phyloP scores from a whole-genome alignment of 345 rosid species.

The Gossypium thurberi region DNA sequence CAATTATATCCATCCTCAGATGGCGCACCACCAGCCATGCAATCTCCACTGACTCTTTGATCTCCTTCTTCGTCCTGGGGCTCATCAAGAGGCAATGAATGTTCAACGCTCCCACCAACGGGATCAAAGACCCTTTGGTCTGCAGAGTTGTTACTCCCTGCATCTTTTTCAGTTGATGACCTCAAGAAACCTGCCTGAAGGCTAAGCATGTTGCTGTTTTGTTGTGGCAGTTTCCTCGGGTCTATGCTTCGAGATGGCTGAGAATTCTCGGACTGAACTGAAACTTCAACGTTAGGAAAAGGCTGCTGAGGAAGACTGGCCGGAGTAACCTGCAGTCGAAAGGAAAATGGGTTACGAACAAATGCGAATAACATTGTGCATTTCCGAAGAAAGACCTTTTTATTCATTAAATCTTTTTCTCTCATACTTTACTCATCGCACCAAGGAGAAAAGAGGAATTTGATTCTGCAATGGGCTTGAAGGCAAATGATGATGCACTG shows the following conservation, averaged over 20 bases:
- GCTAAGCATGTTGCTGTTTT: constrained; percentile 30
- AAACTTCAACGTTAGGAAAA: neutral
- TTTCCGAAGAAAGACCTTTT: neutral
- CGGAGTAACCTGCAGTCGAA: neutral
- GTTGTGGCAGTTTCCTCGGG: constrained; percentile 33
- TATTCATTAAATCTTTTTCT: neutral
- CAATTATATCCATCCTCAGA: constrained; percentile 94
- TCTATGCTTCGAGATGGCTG: constrained; percentile 32
- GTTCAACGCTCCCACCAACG: constrained; percentile 34
- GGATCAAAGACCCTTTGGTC: constrained; percentile 36
- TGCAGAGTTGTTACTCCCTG: constrained; percentile 24
- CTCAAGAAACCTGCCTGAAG: constrained; percentile 37
- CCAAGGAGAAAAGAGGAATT: constrained; percentile 46
- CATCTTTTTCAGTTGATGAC: constrained; percentile 33
- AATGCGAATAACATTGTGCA: neutral
- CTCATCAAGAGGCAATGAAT: constrained; percentile 59
- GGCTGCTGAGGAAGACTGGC: neutral
- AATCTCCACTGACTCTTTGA: constrained; percentile 57
- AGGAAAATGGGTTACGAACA: neutral
- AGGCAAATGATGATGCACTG: constrained; percentile 60
- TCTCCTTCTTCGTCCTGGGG: constrained; percentile 60
- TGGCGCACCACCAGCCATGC: constrained; percentile 41
- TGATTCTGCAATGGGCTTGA: constrained; percentile 55
- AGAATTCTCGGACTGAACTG: constrained; percentile 48
- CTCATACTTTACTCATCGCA: constrained; percentile 40